Percentiles rank a stretch among this genome's conserved stretches.
phyloP scores from a whole-genome alignment of 441 rosid species.

The Corymbia calophylla region DNA sequence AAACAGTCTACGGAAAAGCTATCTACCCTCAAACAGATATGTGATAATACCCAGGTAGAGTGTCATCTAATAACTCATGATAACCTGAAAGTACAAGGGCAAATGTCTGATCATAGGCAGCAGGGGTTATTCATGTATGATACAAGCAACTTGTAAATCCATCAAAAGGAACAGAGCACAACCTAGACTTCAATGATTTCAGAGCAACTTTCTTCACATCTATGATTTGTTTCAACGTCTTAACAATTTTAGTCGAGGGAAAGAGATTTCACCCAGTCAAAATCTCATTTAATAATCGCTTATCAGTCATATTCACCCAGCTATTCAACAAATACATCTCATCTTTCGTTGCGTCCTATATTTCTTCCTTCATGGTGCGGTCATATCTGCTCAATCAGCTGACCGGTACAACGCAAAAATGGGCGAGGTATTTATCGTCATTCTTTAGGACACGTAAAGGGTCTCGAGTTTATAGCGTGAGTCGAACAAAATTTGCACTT shows the following conservation, averaged over 20 bases:
- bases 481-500: not conserved
- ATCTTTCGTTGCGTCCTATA: not conserved
- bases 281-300: not conserved
- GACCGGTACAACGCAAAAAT: not conserved
- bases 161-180: not conserved
- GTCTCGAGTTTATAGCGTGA: not conserved
- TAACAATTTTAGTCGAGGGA: not conserved
- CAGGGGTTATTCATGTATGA: not conserved
- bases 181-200: not conserved
- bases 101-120: not conserved
- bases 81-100: not conserved
- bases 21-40: not conserved
- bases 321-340: not conserved
- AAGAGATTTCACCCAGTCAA: not conserved
- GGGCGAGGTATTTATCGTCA: not conserved
- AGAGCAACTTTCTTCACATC: not conserved
- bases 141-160: not conserved
- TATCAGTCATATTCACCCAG: not conserved
- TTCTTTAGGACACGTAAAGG: not conserved
- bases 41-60: not conserved
- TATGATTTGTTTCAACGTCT: not conserved
- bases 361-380: not conserved
- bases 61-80: not conserved
- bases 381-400: not conserved
- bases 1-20: not conserved